A percentile compares a stretch with the other conserved stretches of the same genome.
These are phyloP conservation scores for Ogataea nitratoaversa DNA, from an alignment of 805 yeast species.

Conservation along the genomic window DNA sequence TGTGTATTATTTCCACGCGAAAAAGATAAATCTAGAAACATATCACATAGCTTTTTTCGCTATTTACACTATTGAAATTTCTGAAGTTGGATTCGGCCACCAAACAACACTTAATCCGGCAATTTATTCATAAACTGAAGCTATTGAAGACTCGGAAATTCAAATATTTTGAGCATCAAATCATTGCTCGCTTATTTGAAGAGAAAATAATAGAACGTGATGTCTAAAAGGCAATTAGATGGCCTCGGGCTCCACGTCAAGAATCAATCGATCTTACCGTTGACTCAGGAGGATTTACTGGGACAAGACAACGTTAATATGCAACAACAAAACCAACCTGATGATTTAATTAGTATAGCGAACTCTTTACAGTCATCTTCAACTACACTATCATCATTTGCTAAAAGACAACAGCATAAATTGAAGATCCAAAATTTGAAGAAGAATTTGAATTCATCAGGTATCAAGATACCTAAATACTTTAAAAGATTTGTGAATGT, in stretches of 20 bases:
- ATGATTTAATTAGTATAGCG: conserved; percentile 24
- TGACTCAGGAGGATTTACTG: conserved; percentile 19
- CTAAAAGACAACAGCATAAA: conserved; percentile 23
- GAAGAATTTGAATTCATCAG: conserved; percentile 13
- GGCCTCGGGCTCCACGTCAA: conserved; percentile 18
- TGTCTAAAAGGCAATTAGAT: conserved; percentile 20
- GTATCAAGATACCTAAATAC: conserved; percentile 26
- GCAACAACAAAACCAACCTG: conserved; percentile 11
- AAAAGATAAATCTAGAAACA: too few relatives aligned
- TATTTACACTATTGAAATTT: too few relatives aligned
- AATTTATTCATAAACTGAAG: too few relatives aligned
- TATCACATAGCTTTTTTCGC: too few relatives aligned
- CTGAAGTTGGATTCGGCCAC: too few relatives aligned
- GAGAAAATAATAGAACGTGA: too few relatives aligned
- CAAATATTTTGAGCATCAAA: too few relatives aligned
- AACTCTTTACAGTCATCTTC: conserved; percentile 24
- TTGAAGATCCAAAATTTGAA: conserved; percentile 17
- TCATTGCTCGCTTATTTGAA: too few relatives aligned
- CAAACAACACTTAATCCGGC: too few relatives aligned
- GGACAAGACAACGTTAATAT: conserved; percentile 9
- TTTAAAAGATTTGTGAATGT: conserved; percentile 56
- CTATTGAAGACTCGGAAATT: too few relatives aligned
- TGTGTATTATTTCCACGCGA: too few relatives aligned
- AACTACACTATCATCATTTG: conserved; percentile 21
- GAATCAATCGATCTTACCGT: conserved; percentile 16